phyloP scores from a whole-genome alignment of 805 yeast species.

The Pichia sporocuriosa region DNA sequence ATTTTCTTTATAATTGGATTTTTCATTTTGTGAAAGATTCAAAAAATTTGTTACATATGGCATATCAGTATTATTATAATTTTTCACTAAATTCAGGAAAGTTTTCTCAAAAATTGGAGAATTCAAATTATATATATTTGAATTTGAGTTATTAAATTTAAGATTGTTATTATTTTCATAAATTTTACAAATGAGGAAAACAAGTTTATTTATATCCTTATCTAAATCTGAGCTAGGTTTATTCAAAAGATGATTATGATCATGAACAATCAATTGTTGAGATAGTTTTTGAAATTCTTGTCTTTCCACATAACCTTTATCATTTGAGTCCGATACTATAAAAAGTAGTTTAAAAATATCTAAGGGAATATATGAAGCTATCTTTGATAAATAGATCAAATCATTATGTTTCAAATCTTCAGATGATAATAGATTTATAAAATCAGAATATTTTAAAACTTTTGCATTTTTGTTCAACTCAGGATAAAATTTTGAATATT shows the following conservation, averaged over 20 bases:
- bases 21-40: neutral
- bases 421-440: constrained; percentile 37
- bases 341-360: constrained; percentile 68
- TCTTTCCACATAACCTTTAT: constrained; percentile 48
- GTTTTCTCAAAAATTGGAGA: constrained; percentile 4
- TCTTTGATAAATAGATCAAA: constrained; percentile 17
- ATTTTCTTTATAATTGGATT: too few species aligned
- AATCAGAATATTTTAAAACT: constrained; percentile 32
- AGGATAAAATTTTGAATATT: constrained; percentile 33
- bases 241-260: neutral
- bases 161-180: constrained; percentile 30
- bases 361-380: constrained; percentile 36
- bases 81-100: constrained; percentile 7
- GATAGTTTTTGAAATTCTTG: constrained; percentile 73
- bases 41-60: constrained; percentile 15
- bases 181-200: constrained; percentile 48
- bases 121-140: neutral
- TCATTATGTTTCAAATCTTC: constrained; percentile 25
- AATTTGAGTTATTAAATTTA: too few species aligned
- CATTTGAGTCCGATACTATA: constrained; percentile 67
- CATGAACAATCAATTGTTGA: constrained; percentile 31
- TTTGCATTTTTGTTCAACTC: constrained; percentile 28
- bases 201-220: constrained; percentile 39
- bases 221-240: constrained; percentile 38
- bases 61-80: constrained; percentile 9